Evolutionary conservation across 2,329 filamentous ascomycete species (phyloP), one percentile per base, ranked within the genome.

Genomic region (Diaporthe ilicicola): DNA sequence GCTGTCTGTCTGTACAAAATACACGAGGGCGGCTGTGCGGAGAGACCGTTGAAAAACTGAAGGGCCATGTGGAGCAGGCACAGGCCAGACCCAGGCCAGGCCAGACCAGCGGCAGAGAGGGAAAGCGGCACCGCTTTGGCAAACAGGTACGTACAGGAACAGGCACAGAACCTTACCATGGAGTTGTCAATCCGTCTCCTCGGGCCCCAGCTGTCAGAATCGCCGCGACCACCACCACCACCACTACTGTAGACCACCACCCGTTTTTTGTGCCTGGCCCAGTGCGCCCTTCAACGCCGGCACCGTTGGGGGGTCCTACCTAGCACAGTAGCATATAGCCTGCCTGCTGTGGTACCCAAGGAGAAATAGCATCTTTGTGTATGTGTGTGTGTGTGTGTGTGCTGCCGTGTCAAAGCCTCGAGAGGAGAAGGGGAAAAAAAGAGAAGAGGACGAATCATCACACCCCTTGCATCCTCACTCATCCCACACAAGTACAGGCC

Each of bases 21-120:
- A 27, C 29, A 29, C 39, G 17, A 27, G 53, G 46, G 66, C 34
- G 66, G 66, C 34, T 46, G 66, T 59, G 66, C 54, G 66, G 66
- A 68, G 55, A 51, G 53, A 68, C 66, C 66, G 66, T 68, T 68
- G 53, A 51, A 50, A 29, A 59, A 68, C 53, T 53, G 66, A 59
- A 68, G 51, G 44, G 22, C 59, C 59, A 64, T 64, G 59, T 64
- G 59, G 59, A 64, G 44, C 59, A 37, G 19, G 59, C 42, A 48
- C 56, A 62, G 56, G 56, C 56, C 56, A 62, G n/a, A n/a, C 54
- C 54, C 15, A 55, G 34, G 34, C 37, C 37, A 39, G 34, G 9
- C 37, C 54, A 27, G 39, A 24, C 56, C 56, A 34, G 27, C 56
- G 22, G 39, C 56, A 61, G 19, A 15, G 37, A 44, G 59, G 59